Base-by-base conservation (phyloP, 1,284 basidiomycete genomes). In the Tilletia indica region DNA sequence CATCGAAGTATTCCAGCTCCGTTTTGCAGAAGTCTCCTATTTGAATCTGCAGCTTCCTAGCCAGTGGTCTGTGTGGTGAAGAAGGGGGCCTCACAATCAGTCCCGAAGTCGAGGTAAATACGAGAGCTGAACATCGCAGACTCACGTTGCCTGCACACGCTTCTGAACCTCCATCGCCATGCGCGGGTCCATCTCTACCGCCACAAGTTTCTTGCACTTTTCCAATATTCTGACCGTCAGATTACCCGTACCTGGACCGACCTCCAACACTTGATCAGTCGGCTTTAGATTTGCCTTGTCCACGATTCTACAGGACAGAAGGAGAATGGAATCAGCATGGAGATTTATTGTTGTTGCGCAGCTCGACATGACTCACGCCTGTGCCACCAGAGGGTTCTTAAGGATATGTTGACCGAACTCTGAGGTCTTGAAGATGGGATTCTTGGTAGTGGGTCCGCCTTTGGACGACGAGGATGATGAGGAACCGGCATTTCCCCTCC, bases 91-190 rank as follows among this genome's bases (percentile, higher is more conserved):
- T 31, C 51, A 6, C 16, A 11, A 19, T 54, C 19, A 25, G 19
- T 19, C 6, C 51, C 16, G 51, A 25, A 6, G 12, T 25, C 51
- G 21, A 19, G 19, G 42, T 45, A 3, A 45, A 45, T 45, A 14
- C 42, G 42, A 45, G 6, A 8, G 9, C 14, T 9, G 42, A 8
- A 19, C 34, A 48, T 14, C 9, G 39, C 21, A 14, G 68, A 91
- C 93, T 87, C 85, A 97, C 95, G 92, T 98, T 87, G 96, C 96
- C 87, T 98, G 92, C 0, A 99, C 94, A 78, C 97, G 91, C 86
- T 99, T 99, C 72, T 92, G 92, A 70, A 99, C 89, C 85, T 99
- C 96, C 64, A 94, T 94, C 21, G 95, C 96, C 96, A 99, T 98
- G 49, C 97, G 90, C 76, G 97, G 97, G 84, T 99, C 97, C 93